Percentiles rank a stretch among this genome's conserved stretches.
Evolutionary conservation across 2,329 filamentous ascomycete genomes (phyloP).

Genomic region (Akanthomyces dipterigenus): DNA sequence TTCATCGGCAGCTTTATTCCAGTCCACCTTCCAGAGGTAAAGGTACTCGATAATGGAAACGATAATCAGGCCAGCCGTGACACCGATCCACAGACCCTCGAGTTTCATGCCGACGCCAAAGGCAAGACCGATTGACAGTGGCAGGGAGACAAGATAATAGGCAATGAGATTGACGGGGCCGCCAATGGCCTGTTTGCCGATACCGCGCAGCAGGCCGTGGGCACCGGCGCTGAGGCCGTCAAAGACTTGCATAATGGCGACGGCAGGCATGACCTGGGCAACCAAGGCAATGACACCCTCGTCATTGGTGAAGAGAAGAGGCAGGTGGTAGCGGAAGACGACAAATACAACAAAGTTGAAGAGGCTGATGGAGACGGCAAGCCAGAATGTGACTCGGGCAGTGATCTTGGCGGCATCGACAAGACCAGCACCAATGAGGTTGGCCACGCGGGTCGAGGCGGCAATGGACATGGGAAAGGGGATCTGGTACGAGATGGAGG

Average conservation of each 20-base stretch:
- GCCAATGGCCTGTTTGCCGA: constrained; percentile 83
- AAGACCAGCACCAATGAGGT: constrained; percentile 81
- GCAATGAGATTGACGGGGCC: constrained; percentile 81
- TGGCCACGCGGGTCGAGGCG: constrained; percentile 80
- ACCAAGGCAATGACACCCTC: constrained; percentile 62
- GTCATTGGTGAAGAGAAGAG: constrained; percentile 71
- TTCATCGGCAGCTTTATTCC: constrained; percentile 46
- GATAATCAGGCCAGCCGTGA: constrained; percentile 63
- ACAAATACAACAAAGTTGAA: constrained; percentile 70
- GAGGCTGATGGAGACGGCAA: constrained; percentile 64
- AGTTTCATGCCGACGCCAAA: constrained; percentile 75
- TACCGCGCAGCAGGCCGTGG: constrained; percentile 77
- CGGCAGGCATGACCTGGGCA: constrained; percentile 66
- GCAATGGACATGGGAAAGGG: constrained; percentile 90
- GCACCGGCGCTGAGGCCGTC: constrained; percentile 74
- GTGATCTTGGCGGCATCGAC: constrained; percentile 73
- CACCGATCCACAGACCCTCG: constrained; percentile 73
- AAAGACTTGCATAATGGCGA: constrained; percentile 84
- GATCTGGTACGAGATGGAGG: constrained; percentile 78
- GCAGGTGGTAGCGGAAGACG: constrained; percentile 64
- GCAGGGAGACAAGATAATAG: constrained; percentile 82
- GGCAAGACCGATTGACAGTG: constrained; percentile 69
- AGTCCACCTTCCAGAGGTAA: constrained; percentile 46
- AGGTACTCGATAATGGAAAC: constrained; percentile 47
- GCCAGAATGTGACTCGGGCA: constrained; percentile 62